Evolutionary conservation across 1,284 basidiomycete species (phyloP).

Genomic region (Apiotrichum akiyoshidainum): DNA sequence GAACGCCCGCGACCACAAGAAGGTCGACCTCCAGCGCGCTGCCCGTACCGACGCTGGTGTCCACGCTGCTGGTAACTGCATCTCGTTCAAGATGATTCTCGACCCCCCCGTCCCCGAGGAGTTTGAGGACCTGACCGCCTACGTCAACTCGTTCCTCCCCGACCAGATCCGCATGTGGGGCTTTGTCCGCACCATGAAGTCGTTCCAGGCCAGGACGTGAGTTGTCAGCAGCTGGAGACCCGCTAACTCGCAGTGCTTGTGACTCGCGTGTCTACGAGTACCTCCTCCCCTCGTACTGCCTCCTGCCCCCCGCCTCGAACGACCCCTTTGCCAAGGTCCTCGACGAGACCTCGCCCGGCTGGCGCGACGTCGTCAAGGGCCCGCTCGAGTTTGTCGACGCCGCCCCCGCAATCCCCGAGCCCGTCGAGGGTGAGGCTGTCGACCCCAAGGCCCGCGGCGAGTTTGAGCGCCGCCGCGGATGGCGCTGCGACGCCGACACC

Average conservation of each 20-base stretch:
- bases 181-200: slow-evolving; percentile 80
- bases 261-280: slow-evolving; percentile 97
- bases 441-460: slow-evolving; percentile 38
- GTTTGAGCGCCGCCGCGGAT: slow-evolving; percentile 54
- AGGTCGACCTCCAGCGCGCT: slow-evolving; percentile 81
- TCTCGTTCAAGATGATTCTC: slow-evolving; percentile 86
- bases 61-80: slow-evolving; percentile 85
- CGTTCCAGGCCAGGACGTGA: slow-evolving; percentile 84
- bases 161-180: slow-evolving; percentile 91
- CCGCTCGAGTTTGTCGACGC: slow-evolving; percentile 42
- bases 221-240: slow-evolving; percentile 35
- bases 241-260: slow-evolving; percentile 53
- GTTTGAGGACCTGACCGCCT: slow-evolving; percentile 57
- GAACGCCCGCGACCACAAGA: slow-evolving; percentile 86
- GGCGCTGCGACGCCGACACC: slow-evolving; percentile 61
- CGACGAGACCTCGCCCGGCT: slow-evolving; percentile 41
- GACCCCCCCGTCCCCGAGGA: slow-evolving; percentile 67
- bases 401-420: slow-evolving; percentile 45
- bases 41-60: slow-evolving; percentile 97
- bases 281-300: slow-evolving; percentile 89
- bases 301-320: slow-evolving; percentile 82
- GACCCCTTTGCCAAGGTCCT: slow-evolving; percentile 61
- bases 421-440: slow-evolving; percentile 40
- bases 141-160: slow-evolving; percentile 82
- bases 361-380: slow-evolving; percentile 40